Percentiles rank a stretch among this genome's conserved stretches.
phyloP scores from a whole-genome alignment of 345 rosid species.

The Gossypium ekmanianum region DNA sequence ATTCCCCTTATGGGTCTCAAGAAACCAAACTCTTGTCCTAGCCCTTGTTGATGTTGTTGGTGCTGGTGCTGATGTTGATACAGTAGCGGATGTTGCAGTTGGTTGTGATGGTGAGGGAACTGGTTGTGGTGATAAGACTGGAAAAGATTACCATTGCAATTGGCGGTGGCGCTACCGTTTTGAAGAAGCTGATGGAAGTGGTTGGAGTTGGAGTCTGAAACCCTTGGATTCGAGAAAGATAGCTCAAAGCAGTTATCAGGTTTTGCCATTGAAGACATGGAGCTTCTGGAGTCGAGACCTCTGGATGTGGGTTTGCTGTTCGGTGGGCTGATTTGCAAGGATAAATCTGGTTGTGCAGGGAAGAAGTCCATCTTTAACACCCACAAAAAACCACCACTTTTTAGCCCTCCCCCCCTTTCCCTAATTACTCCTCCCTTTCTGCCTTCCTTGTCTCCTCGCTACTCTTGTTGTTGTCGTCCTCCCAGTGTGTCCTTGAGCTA shows the following conservation, averaged over 20 bases:
- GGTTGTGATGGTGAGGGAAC: constrained; percentile 30
- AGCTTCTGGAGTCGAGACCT: constrained; percentile 50
- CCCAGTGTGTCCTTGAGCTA: no score
- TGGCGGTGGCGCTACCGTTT: constrained; percentile 20
- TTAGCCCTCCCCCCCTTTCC: background rate
- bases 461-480: background rate
- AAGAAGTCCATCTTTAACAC: constrained; percentile 56
- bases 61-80: constrained; percentile 42
- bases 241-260: constrained; percentile 48
- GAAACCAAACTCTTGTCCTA: constrained; percentile 60
- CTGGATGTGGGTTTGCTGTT: constrained; percentile 59
- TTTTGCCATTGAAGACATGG: constrained; percentile 51
- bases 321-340: constrained; percentile 73
- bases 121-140: constrained; percentile 40
- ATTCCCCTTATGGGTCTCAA: constrained; percentile 88
- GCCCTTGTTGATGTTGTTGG: constrained; percentile 28
- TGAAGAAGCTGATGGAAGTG: constrained; percentile 33
- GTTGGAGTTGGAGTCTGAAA: constrained; percentile 35
- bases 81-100: constrained; percentile 26
- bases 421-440: background rate
- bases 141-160: constrained; percentile 30
- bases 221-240: constrained; percentile 57
- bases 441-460: background rate
- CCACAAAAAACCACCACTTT: background rate
- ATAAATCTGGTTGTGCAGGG: constrained; percentile 81